These are phyloP conservation scores for Rhizopogon salebrosus DNA, from an alignment of 768 basidiomycete species.

Conservation along the genomic window DNA sequence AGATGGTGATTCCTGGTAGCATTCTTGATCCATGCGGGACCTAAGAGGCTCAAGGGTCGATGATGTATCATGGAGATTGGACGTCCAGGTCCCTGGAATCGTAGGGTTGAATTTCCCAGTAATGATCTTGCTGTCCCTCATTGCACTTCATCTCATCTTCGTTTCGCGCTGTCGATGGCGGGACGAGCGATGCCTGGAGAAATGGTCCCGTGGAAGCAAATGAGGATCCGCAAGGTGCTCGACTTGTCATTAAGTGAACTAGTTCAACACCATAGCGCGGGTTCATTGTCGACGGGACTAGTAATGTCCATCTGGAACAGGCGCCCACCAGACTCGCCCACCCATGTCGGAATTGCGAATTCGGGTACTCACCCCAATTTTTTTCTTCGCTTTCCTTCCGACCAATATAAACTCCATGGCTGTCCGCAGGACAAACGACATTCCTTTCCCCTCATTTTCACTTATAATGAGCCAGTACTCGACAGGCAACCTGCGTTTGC, in stretches of 20 bases:
- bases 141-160: background rate
- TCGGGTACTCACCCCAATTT: background rate
- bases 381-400: background rate
- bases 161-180: background rate
- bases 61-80: background rate
- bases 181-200: background rate
- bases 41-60: background rate
- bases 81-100: background rate
- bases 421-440: background rate
- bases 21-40: background rate
- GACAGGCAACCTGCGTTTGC: constrained; percentile 1
- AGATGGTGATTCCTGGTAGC: background rate
- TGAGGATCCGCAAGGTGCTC: constrained; percentile 29
- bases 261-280: constrained; percentile 26
- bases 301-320: background rate
- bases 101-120: background rate
- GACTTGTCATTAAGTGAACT: constrained; percentile 32
- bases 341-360: constrained; percentile 1
- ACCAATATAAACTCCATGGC: background rate
- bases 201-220: constrained; percentile 7
- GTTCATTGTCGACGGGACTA: constrained; percentile 19
- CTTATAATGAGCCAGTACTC: background rate
- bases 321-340: background rate
- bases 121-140: no score
- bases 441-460: background rate